A percentile compares a stretch with the other conserved stretches of the same genome.
These are phyloP conservation scores for Mycosarcoma mackinlayi DNA, from an alignment of 1,284 basidiomycete genomes.

Conservation along the genomic window DNA sequence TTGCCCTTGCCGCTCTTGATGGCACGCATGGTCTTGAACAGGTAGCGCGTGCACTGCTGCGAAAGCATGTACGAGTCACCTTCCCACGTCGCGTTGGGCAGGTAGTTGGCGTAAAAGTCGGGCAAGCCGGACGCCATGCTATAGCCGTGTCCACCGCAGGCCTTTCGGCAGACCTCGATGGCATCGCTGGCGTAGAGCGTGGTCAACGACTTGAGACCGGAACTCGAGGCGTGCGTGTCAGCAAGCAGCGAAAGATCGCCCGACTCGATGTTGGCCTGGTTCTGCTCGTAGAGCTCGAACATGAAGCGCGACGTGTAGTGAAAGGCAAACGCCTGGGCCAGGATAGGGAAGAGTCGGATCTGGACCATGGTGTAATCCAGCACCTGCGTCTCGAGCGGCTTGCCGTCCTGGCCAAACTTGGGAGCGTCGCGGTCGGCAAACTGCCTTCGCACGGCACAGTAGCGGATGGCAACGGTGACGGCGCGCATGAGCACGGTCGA, in stretches of 20 bases:
- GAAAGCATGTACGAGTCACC: slow-evolving; percentile 69
- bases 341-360: slow-evolving; percentile 69
- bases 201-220: slow-evolving; percentile 68
- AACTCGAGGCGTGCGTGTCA: slow-evolving; percentile 68
- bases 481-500: slow-evolving; percentile 67
- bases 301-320: slow-evolving; percentile 68
- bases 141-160: slow-evolving; percentile 69
- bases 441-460: slow-evolving; percentile 69
- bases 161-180: slow-evolving; percentile 69
- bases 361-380: slow-evolving; percentile 69
- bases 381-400: slow-evolving; percentile 68
- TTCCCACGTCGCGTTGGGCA: slow-evolving; percentile 68
- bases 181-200: slow-evolving; percentile 68
- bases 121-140: slow-evolving; percentile 63
- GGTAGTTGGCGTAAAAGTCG: slow-evolving; percentile 61
- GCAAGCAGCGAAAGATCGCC: slow-evolving; percentile 69
- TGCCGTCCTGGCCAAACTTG: slow-evolving; percentile 61
- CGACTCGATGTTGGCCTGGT: slow-evolving; percentile 63
- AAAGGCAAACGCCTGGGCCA: slow-evolving; percentile 69
- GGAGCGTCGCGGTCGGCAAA: slow-evolving; percentile 69
- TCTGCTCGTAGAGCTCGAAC: slow-evolving; percentile 68
- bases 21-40: slow-evolving; percentile 68
- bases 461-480: slow-evolving; percentile 68
- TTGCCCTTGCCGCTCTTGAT: slow-evolving; percentile 54
- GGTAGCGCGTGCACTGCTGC: slow-evolving; percentile 69